Conservation (phyloP, 108 stramenopile genomes). For the Nitzschia sp. region DNA sequence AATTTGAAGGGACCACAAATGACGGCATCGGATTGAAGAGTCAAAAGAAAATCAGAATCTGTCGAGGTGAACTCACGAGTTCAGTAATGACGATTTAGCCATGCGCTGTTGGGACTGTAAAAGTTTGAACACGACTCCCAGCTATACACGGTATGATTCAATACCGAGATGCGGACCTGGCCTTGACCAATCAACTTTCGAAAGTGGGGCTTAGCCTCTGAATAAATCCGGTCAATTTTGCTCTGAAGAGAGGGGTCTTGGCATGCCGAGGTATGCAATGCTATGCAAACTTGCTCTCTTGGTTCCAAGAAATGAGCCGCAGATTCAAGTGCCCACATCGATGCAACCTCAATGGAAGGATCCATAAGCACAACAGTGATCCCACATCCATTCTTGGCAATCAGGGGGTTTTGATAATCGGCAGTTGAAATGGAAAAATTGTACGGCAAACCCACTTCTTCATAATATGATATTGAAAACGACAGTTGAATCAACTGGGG, state of each 20-base stretch:
- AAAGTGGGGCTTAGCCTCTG: slow-evolving; percentile 3
- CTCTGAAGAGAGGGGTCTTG: too few species aligned
- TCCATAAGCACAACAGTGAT: slow-evolving; percentile 12
- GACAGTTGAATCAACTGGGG: too few species aligned
- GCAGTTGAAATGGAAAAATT: too few species aligned
- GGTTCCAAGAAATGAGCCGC: slow-evolving; percentile 10
- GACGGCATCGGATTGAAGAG: slow-evolving; percentile 22
- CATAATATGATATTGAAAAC: too few species aligned
- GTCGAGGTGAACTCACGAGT: neutral
- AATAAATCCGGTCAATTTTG: neutral
- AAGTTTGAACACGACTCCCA: slow-evolving; percentile 23
- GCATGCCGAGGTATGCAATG: slow-evolving; percentile 11
- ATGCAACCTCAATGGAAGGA: neutral
- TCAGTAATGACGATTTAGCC: slow-evolving; percentile 17
- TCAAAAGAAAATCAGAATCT: slow-evolving; percentile 20
- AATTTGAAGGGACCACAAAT: slow-evolving; percentile 15
- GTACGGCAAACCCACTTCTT: too few species aligned
- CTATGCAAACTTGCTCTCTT: neutral
- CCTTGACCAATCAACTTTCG: slow-evolving; percentile 5
- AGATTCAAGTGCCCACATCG: slow-evolving; percentile 20
- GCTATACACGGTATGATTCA: slow-evolving; percentile 2
- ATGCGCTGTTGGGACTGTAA: slow-evolving; percentile 17
- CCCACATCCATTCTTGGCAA: neutral
- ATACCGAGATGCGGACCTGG: slow-evolving; percentile 17
- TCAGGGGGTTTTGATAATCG: neutral